These are phyloP conservation scores for Xylaria sp. DNA, from an alignment of 2,329 filamentous ascomycete species.

Conservation along the genomic window DNA sequence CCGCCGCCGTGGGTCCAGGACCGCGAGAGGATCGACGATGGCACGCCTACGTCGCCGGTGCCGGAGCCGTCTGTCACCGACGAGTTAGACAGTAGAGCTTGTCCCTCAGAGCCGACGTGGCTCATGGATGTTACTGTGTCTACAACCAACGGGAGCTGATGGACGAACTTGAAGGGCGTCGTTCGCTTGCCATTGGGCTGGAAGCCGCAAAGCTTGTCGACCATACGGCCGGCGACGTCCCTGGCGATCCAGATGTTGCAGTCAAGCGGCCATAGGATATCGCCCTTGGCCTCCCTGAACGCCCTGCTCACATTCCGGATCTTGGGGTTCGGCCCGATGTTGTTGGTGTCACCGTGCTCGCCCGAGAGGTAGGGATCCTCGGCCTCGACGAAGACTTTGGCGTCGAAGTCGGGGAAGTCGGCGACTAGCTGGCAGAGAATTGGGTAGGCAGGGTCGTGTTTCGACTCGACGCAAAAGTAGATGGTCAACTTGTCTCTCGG, in stretches of 20 bases:
- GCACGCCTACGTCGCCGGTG: slow-evolving; percentile 47
- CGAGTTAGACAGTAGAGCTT: slow-evolving; percentile 51
- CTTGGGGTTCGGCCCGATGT: slow-evolving; percentile 96
- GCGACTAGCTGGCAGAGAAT: slow-evolving; percentile 76
- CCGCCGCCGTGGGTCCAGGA: slow-evolving; percentile 71
- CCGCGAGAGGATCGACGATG: slow-evolving; percentile 46
- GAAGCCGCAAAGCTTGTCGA: slow-evolving; percentile 84
- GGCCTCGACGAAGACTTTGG: slow-evolving; percentile 80
- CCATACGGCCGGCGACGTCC: slow-evolving; percentile 86
- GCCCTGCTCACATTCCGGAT: slow-evolving; percentile 95
- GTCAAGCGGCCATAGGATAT: slow-evolving; percentile 94
- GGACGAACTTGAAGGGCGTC: slow-evolving; percentile 87
- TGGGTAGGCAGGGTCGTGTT: slow-evolving; percentile 79
- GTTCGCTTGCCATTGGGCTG: slow-evolving; percentile 59
- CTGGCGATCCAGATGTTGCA: slow-evolving; percentile 94
- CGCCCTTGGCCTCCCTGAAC: slow-evolving; percentile 87
- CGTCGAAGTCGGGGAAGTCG: slow-evolving; percentile 79
- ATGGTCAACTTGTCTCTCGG: slow-evolving; percentile 80
- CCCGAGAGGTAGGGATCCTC: slow-evolving; percentile 78
- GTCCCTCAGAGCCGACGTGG: slow-evolving; percentile 44
- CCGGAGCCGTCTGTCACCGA: slow-evolving; percentile 49
- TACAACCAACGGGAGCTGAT: slow-evolving; percentile 91
- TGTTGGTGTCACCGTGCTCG: slow-evolving; percentile 59
- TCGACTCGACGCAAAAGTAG: slow-evolving; percentile 82
- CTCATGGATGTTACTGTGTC: slow-evolving; percentile 66